These are phyloP conservation scores for Microcera coccophila DNA, from an alignment of 2,329 filamentous ascomycete genomes.

Conservation along the genomic window DNA sequence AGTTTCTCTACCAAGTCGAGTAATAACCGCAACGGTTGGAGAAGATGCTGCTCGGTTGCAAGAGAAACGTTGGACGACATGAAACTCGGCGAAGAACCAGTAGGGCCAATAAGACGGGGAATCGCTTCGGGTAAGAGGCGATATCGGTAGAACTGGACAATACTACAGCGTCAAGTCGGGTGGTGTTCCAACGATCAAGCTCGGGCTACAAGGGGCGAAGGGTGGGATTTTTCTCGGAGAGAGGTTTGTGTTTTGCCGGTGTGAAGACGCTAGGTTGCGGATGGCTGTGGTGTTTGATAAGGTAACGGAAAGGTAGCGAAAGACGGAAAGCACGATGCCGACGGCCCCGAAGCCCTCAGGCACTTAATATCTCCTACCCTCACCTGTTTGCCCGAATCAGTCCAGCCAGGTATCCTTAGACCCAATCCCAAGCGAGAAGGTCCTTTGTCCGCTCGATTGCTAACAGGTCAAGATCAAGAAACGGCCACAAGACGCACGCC, in stretches of 20 bases:
- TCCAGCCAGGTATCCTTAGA: too few relatives aligned
- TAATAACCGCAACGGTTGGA: not conserved
- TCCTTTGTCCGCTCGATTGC: too few relatives aligned
- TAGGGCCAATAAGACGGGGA: not conserved
- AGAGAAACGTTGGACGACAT: not conserved
- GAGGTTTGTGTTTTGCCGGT: not conserved
- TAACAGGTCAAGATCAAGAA: not conserved
- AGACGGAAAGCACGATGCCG: too few relatives aligned
- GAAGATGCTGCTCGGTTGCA: not conserved
- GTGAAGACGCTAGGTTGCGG: not conserved
- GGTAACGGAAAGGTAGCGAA: too few relatives aligned
- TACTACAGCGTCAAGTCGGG: not conserved
- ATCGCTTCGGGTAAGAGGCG: not conserved
- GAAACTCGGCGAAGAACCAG: not conserved
- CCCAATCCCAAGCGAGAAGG: too few relatives aligned
- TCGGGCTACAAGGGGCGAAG: not conserved
- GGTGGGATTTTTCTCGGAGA: too few relatives aligned
- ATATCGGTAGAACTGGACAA: not conserved
- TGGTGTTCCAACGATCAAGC: not conserved
- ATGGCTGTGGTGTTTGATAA: too few relatives aligned
- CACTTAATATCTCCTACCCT: too few relatives aligned
- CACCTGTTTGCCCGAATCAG: too few relatives aligned
- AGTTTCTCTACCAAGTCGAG: not conserved
- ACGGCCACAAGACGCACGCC: not conserved
- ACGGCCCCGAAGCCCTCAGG: too few relatives aligned